These are phyloP conservation scores for Pterocarpus macrocarpus DNA, from an alignment of 306 rosid species.

Conservation along the genomic window DNA sequence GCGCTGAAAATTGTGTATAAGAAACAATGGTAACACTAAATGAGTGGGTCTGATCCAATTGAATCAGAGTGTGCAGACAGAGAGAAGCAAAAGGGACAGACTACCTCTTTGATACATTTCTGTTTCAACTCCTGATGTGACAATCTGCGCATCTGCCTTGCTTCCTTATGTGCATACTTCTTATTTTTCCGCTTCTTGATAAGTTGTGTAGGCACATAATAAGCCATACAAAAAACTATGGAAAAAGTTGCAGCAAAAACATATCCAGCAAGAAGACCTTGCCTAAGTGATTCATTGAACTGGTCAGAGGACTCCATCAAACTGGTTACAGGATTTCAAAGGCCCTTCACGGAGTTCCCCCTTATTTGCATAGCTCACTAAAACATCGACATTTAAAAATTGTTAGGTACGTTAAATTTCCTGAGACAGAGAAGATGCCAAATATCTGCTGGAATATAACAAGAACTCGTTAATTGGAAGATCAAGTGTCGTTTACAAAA, in stretches of 20 bases:
- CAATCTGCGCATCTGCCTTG: neutral
- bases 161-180: neutral
- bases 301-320: constrained; percentile 26
- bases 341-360: neutral
- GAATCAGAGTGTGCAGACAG: neutral
- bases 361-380: neutral
- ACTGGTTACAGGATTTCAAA: neutral
- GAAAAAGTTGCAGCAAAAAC: constrained; percentile 26
- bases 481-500: neutral
- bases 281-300: constrained; percentile 19
- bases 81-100: neutral
- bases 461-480: too few relatives aligned
- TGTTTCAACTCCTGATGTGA: neutral
- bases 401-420: neutral
- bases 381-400: neutral
- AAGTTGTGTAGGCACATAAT: constrained; percentile 15
- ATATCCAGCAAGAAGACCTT: constrained; percentile 41
- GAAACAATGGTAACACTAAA: neutral
- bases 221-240: neutral
- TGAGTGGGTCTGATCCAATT: neutral
- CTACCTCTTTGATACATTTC: constrained; percentile 2
- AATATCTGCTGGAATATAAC: too few relatives aligned
- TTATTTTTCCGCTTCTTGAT: neutral
- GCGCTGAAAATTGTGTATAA: neutral
- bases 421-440: too few relatives aligned